phyloP scores from a whole-genome alignment of 495 filamentous ascomycete species.

The Penicillium pancosmium region DNA sequence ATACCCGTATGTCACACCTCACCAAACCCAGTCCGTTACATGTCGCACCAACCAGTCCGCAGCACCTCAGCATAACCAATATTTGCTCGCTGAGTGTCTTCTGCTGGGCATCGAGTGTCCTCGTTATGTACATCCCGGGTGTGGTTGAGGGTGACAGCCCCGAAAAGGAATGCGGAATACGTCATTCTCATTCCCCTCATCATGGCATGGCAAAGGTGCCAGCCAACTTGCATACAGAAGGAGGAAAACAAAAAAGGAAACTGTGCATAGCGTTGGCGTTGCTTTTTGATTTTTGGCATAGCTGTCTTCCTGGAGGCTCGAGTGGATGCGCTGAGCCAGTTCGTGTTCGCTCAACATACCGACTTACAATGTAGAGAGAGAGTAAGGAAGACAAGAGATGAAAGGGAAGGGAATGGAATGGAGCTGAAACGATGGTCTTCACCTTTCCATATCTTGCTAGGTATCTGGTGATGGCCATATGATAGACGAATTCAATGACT shows the following conservation, averaged over 20 bases:
- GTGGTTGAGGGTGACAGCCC: not conserved
- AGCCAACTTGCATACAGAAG: constrained; percentile 12
- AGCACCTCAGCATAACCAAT: not conserved
- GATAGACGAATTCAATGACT: constrained; percentile 4
- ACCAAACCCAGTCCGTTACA: not conserved
- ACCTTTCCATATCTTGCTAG: not conserved
- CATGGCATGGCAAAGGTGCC: constrained; percentile 1
- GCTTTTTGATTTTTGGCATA: constrained; percentile 10
- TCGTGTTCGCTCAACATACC: not conserved
- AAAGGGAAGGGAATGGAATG: no score
- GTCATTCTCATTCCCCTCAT: not conserved
- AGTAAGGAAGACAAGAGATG: no score
- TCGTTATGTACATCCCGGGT: not conserved
- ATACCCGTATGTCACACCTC: not conserved
- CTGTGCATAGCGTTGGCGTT: constrained; percentile 18
- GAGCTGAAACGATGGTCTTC: not conserved
- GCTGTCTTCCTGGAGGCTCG: not conserved
- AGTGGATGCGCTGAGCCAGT: not conserved
- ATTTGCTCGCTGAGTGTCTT: no score
- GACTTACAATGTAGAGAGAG: not conserved
- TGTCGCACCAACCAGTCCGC: not conserved
- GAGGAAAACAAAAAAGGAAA: constrained; percentile 15
- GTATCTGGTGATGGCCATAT: not conserved
- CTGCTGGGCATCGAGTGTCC: no score
- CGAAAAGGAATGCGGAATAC: not conserved